Evolutionary conservation across 2,329 filamentous ascomycete species (phyloP), one percentile per base, ranked within the genome.

Genomic region (Fonsecaea multimorphosa): DNA sequence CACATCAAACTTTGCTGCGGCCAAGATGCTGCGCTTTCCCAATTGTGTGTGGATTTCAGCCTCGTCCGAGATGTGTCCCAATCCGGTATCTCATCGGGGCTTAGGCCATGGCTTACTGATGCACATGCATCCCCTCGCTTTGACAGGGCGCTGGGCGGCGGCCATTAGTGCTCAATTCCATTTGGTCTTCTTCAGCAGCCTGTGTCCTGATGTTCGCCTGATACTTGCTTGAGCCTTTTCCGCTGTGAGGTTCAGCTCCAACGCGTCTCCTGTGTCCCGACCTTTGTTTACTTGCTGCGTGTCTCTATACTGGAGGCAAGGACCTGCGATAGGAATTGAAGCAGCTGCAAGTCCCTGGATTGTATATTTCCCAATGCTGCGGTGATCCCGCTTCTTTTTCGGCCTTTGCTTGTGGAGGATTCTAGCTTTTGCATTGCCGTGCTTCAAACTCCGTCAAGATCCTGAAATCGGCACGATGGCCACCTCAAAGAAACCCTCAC

Each of bases 71-170:
- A 3, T 61, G 49, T 27, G 6, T 55, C 64, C 64, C 4, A 60
- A 66, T 63, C 16, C 29, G 56, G 64, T 49, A 60, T 56, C 44
- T 66, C 36, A 46, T 63, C 36, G 29, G 19, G 24, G 64, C 58
- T 66, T 51, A 66, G 64, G 55, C 46, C 19, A 63, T 58, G 36
- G 64, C 59, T 66, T 63, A 66, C 59, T 63, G 64, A 66, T 56
- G 27, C 38, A 32, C 32, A 55, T 56, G 34, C 59, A 44, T 62
- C 46, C 22, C 32, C 31, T n/a, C 38, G 24, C 56, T 55, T 24
- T 19, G 31, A 16, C 44, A 34, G 27, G 58, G 44, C 27, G 22
- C 31, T 51, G 19, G 58, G n/a, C 32, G 58, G n/a, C 32, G 36
- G 40, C 19, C n/a, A 32, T 19, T 8, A 16, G 38, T 49, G 19